Conservation (phyloP, 306 rosid species). For the Malus sylvestris region DNA sequence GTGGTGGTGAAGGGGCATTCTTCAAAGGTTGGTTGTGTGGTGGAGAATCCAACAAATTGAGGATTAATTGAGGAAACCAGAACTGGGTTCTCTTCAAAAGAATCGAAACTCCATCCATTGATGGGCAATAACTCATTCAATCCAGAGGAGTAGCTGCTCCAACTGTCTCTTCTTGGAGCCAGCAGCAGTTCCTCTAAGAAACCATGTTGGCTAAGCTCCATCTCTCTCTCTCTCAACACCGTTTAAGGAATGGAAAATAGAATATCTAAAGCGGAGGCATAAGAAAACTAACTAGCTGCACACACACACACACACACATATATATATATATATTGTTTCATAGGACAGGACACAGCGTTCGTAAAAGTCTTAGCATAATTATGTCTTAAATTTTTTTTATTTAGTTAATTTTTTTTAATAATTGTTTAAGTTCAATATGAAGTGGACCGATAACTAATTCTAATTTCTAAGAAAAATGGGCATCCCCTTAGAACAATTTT, state of each 20-base stretch:
- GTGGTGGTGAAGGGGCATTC: slow-evolving; percentile 39
- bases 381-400: too few relatives aligned
- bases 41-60: slow-evolving; percentile 47
- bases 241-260: slow-evolving; percentile 7
- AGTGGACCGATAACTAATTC: accelerated
- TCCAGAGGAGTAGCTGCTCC: slow-evolving; percentile 46
- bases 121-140: slow-evolving; percentile 49
- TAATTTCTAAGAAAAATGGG: too few relatives aligned
- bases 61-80: slow-evolving; percentile 36
- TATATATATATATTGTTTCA: background rate
- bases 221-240: slow-evolving; percentile 22
- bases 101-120: slow-evolving; percentile 52
- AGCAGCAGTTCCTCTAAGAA: slow-evolving; percentile 65
- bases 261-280: background rate
- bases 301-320: background rate
- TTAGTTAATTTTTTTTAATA: too few relatives aligned
- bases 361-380: background rate
- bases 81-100: slow-evolving; percentile 52
- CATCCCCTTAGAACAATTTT: background rate
- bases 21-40: slow-evolving; percentile 52
- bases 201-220: slow-evolving; percentile 88
- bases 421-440: too few relatives aligned
- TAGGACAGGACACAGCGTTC: too few relatives aligned
- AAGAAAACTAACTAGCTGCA: slow-evolving; percentile 25
- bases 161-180: slow-evolving; percentile 66